phyloP scores from a whole-genome alignment of 1,284 basidiomycete genomes.

The Pseudomicrostroma phylloplanum region DNA sequence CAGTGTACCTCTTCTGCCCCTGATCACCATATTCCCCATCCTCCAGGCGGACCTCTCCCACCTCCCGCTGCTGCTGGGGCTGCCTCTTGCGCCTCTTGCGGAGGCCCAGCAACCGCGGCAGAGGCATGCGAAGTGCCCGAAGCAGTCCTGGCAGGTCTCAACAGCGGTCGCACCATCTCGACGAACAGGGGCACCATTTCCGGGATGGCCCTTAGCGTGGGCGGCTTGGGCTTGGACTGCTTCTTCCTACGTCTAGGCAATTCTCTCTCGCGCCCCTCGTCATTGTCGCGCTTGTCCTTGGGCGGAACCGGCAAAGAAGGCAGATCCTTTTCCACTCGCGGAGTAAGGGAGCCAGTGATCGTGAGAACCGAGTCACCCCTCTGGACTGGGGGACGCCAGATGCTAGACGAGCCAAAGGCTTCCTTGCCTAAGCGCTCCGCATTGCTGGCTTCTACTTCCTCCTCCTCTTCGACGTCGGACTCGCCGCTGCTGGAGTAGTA shows the following conservation, averaged over 20 bases:
- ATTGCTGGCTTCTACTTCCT: neutral
- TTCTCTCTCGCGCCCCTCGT: constrained; percentile 17
- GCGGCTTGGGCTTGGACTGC: constrained; percentile 60
- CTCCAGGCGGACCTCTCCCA: neutral
- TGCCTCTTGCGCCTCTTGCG: neutral
- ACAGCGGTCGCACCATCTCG: constrained; percentile 21
- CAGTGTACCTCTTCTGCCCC: no score
- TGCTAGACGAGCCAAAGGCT: neutral
- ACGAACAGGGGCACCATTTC: constrained; percentile 45
- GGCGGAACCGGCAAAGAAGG: constrained; percentile 20
- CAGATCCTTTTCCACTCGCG: constrained; percentile 26
- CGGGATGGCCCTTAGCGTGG: constrained; percentile 63
- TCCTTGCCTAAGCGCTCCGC: neutral
- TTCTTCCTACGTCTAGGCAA: constrained; percentile 52
- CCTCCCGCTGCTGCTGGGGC: neutral
- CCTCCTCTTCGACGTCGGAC: constrained; percentile 8
- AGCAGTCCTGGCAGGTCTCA: neutral
- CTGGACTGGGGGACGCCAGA: constrained; percentile 13
- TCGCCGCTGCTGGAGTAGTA: constrained; percentile 11
- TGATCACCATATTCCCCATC: neutral
- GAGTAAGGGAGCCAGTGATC: constrained; percentile 3
- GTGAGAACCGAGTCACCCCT: constrained; percentile 9
- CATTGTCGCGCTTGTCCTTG: constrained; percentile 10
- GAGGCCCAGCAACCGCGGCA: neutral
- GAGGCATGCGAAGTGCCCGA: neutral